Evolutionary conservation across 1,139 yeast species (phyloP).

Genomic region (Arxiozyma heterogenica): DNA sequence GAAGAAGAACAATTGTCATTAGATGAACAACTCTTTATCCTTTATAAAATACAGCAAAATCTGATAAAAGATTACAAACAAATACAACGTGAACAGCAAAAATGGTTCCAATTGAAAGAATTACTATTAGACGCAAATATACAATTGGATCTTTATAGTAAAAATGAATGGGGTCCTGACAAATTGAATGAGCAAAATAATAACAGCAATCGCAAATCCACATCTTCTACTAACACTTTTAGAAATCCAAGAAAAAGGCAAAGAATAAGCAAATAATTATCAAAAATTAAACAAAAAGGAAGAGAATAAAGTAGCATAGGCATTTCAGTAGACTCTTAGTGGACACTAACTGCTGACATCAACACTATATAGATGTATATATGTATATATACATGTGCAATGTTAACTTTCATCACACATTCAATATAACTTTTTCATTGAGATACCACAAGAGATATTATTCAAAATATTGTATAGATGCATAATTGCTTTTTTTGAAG

Average conservation of each 20-base stretch:
- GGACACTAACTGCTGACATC: not conserved
- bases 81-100: conserved; percentile 20
- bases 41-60: conserved; percentile 17
- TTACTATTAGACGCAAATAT: conserved; percentile 27
- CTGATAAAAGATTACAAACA: conserved; percentile 17
- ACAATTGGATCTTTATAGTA: conserved; percentile 27
- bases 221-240: not conserved
- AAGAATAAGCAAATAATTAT: conserved; percentile 3
- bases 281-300: not conserved
- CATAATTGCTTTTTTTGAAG: not conserved
- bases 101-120: conserved; percentile 29
- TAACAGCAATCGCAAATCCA: not conserved
- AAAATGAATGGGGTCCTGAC: conserved; percentile 5
- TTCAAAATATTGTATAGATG: not conserved
- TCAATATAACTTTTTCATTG: too few relatives aligned
- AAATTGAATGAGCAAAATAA: not conserved
- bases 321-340: not conserved
- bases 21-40: conserved; percentile 18
- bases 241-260: not conserved
- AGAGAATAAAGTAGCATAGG: not conserved
- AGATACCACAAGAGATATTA: not conserved
- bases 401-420: too few relatives aligned
- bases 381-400: not conserved
- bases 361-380: too few relatives aligned
- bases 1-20: not conserved